A percentile compares a stretch with the other conserved stretches of the same genome.
phyloP scores from a whole-genome alignment of 495 filamentous ascomycete genomes.

The Podospora bellae-mahoneyi region DNA sequence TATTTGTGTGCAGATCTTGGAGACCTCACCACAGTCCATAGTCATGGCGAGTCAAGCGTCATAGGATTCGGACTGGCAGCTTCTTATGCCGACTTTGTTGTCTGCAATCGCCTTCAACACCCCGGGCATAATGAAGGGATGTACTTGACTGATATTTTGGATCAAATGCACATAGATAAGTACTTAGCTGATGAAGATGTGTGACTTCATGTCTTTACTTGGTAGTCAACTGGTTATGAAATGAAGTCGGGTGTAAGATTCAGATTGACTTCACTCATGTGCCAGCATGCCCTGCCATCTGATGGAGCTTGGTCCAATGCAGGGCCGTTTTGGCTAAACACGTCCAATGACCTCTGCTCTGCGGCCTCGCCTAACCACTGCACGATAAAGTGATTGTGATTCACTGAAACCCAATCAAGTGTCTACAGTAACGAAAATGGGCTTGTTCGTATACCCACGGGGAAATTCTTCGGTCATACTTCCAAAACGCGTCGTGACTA shows the following conservation, averaged over 20 bases:
- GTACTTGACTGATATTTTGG: neutral
- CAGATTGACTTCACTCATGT: neutral
- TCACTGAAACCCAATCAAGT: neutral
- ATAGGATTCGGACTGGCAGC: neutral
- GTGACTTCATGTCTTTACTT: no score
- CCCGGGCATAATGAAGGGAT: neutral
- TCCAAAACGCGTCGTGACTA: neutral
- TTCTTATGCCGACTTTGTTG: neutral
- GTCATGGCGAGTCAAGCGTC: neutral
- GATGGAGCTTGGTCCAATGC: neutral
- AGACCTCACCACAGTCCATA: neutral
- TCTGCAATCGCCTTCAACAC: neutral
- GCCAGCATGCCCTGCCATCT: neutral
- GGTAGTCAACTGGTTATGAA: no score
- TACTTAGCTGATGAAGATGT: no score
- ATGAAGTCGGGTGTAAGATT: neutral
- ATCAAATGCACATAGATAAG: neutral
- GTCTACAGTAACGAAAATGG: neutral
- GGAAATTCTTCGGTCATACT: neutral
- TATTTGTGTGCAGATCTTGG: neutral
- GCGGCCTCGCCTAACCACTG: neutral
- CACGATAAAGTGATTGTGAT: neutral
- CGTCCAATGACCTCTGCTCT: neutral
- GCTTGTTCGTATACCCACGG: neutral
- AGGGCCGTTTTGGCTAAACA: slow-evolving; percentile 1